Base-by-base conservation (phyloP, 2,329 filamentous ascomycete species). In the Orbilia ellipsospora region DNA sequence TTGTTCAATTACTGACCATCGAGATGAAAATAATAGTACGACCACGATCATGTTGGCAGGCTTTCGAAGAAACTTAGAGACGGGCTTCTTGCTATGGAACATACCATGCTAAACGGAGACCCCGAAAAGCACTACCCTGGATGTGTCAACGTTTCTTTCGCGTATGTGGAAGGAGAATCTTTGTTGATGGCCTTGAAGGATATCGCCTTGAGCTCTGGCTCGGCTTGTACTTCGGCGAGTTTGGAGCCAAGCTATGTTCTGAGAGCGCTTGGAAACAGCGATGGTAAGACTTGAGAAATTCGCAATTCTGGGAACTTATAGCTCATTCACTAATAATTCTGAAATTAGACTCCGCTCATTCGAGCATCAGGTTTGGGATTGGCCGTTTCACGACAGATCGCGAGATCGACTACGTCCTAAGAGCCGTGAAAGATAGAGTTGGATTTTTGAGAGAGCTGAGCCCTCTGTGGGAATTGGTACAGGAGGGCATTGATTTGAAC, bases 121-220 rank as follows among this genome's bases (percentile, higher is more conserved):
- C 87, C 90, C 1, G 83, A 90, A 3, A 87, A 88, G 62, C 96
- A 96, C 83, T 99, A 99, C 82, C 93, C 95, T 1, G 95, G 95
- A 77, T 99, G 95, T 80, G 94, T 99, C 77, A 99, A 99, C 82
- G 92, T 99, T 10, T 99, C 95, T 0, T 99, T 99, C 81, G 94
- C 95, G 40, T 99, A 99, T 80, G 93, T 99, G 3, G 95, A 99
- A 84, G 95, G 95, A 79, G 95, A 99, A 84, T 98, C 95, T 1
- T 90, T 99, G 0, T 87, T 99, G 77, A 99, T 99, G 95, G 95
- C 95, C 0, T 85, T 99, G 54, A 99, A 99, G 84, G 95, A 99
- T 79, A 97, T 99, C 83, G 95, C 95, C 0, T 85, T 99, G 42
- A 98, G 94, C 5, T 99, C 95, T 0, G 95, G 95, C 69, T 97